phyloP scores from a whole-genome alignment of 805 yeast species.

The Sugiyamaella marilandica region DNA sequence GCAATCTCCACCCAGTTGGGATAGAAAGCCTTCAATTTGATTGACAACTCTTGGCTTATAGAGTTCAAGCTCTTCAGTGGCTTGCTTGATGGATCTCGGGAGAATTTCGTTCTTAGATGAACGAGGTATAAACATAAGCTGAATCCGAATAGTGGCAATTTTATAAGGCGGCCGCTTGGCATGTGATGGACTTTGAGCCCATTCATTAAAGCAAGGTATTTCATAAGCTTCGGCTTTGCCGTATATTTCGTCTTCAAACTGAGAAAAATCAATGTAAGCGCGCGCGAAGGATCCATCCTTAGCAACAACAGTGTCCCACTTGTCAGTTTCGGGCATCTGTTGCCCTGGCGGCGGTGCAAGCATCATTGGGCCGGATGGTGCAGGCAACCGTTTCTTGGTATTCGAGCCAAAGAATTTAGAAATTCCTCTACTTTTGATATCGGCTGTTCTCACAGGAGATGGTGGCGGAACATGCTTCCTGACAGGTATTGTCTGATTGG shows the following conservation, averaged over 20 bases:
- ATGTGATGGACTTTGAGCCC: conserved; percentile 47
- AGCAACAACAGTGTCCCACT: conserved; percentile 62
- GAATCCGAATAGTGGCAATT: conserved; percentile 52
- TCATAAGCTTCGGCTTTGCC: conserved; percentile 51
- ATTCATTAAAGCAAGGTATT: conserved; percentile 71
- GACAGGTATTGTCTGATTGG: conserved; percentile 25
- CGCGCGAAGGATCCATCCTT: conserved; percentile 87
- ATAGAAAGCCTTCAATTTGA: conserved; percentile 59
- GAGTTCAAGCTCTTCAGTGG: conserved; percentile 24
- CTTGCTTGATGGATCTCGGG: conserved; percentile 53
- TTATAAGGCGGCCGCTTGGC: conserved; percentile 25
- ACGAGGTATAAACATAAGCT: conserved; percentile 58
- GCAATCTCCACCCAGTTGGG: conserved; percentile 92
- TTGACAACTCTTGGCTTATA: conserved; percentile 29
- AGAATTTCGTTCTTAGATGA: conserved; percentile 34
- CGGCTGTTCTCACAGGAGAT: neutral
- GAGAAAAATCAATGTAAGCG: conserved; percentile 61
- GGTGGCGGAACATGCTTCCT: conserved; percentile 16
- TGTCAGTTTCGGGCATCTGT: conserved; percentile 28
- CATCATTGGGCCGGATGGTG: conserved; percentile 2
- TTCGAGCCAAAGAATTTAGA: conserved; percentile 14
- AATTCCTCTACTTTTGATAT: conserved; percentile 14
- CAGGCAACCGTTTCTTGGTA: conserved; percentile 1
- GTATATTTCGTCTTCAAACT: conserved; percentile 51
- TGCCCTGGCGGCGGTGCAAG: conserved; percentile 3